These are phyloP conservation scores for Neurospora sp. DNA, from an alignment of 495 filamentous ascomycete genomes.

Conservation along the genomic window DNA sequence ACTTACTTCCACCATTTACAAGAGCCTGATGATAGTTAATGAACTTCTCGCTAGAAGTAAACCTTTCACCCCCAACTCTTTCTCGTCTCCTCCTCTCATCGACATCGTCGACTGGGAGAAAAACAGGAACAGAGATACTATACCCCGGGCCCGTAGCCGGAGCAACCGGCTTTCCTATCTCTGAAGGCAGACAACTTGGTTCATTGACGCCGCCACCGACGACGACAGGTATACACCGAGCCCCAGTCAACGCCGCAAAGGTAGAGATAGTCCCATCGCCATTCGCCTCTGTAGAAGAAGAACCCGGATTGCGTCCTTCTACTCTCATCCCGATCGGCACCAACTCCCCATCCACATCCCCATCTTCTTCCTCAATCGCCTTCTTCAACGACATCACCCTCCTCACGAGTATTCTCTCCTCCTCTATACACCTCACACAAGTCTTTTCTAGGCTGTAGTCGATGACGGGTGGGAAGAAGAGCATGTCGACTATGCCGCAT, in stretches of 20 bases:
- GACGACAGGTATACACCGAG: neutral
- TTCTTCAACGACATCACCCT: neutral
- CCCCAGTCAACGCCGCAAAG: neutral
- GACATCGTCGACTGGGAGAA: neutral
- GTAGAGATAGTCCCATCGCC: neutral
- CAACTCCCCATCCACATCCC: neutral
- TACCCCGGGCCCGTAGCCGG: neutral
- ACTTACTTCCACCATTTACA: neutral
- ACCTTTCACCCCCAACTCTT: neutral
- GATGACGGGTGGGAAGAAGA: neutral
- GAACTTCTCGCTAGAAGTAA: neutral
- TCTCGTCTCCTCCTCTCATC: neutral
- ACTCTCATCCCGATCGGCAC: neutral
- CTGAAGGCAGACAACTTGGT: neutral
- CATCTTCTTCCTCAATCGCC: neutral
- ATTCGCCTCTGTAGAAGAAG: neutral
- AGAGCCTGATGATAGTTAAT: neutral
- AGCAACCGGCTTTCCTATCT: neutral
- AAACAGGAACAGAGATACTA: neutral
- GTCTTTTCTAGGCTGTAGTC: neutral
- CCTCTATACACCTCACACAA: neutral
- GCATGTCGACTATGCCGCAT: neutral
- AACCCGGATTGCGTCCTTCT: neutral
- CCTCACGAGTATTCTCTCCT: neutral
- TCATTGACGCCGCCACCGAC: neutral